Percentiles rank a stretch among this genome's conserved stretches.
phyloP scores from a whole-genome alignment of 2,329 filamentous ascomycete species.

The Sclerotinia sclerotiorum region DNA sequence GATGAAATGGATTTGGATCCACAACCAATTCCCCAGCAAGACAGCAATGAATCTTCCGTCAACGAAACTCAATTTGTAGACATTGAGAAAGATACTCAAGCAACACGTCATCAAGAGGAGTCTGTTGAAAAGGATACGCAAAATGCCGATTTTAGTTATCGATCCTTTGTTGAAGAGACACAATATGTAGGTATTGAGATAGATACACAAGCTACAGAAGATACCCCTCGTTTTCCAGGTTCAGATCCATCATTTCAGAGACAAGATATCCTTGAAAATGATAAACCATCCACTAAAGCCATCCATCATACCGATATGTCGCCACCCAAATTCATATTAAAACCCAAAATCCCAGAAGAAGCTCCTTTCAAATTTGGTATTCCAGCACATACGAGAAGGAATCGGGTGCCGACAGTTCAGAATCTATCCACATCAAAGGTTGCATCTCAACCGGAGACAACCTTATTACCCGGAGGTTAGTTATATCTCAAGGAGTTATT shows the following conservation, averaged over 20 bases:
- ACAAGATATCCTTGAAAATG: background rate
- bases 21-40: background rate
- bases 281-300: background rate
- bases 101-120: background rate
- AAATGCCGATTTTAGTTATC: slow-evolving; percentile 10
- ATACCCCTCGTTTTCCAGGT: background rate
- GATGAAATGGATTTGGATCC: background rate
- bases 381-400: background rate
- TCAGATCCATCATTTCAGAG: background rate
- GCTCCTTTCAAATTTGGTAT: background rate
- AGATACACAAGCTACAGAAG: slow-evolving; percentile 25
- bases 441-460: background rate
- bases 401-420: background rate
- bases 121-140: background rate
- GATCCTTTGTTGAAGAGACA: slow-evolving; percentile 29
- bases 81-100: slow-evolving; percentile 20
- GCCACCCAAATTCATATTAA: background rate
- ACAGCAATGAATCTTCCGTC: background rate
- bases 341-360: background rate
- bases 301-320: background rate
- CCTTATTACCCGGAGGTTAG: background rate
- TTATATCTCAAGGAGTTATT: background rate
- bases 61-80: slow-evolving; percentile 1
- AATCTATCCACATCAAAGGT: background rate
- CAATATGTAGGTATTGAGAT: slow-evolving; percentile 32